Evolutionary conservation across 495 filamentous ascomycete species (phyloP).

Genomic region (Bacidia gigantensis): DNA sequence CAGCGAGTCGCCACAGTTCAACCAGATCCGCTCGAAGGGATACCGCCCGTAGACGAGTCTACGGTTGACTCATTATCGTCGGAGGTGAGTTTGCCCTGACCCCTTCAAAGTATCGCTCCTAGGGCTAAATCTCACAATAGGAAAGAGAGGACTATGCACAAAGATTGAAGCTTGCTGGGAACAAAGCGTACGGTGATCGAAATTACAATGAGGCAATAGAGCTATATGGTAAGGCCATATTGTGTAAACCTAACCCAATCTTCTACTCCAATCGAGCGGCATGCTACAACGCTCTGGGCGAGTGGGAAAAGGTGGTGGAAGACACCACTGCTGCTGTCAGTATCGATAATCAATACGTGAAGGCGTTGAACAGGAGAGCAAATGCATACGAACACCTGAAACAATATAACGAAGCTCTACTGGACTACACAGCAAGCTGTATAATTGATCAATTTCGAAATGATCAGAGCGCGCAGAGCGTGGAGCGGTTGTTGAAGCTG

Average conservation of each 20-base stretch:
- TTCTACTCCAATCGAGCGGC: constrained; percentile 98
- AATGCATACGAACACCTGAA: constrained; percentile 90
- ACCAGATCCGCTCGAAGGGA: constrained; percentile 49
- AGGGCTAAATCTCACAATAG: constrained; percentile 25
- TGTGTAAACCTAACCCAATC: constrained; percentile 94
- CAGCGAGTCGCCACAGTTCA: constrained; percentile 41
- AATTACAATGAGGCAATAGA: constrained; percentile 85
- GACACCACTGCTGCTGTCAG: constrained; percentile 89
- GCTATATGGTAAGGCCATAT: constrained; percentile 84
- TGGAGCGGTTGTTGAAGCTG: constrained; percentile 91
- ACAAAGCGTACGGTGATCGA: constrained; percentile 89
- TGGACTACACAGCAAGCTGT: constrained; percentile 97
- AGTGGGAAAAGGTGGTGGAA: constrained; percentile 95
- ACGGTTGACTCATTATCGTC: constrained; percentile 56
- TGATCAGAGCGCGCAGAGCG: constrained; percentile 69
- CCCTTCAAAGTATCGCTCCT: constrained; percentile 5
- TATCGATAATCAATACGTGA: constrained; percentile 90
- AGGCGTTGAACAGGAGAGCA: constrained; percentile 89
- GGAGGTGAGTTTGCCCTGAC: constrained; percentile 34
- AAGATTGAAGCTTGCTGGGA: constrained; percentile 87
- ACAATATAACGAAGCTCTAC: constrained; percentile 82
- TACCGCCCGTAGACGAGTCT: constrained; percentile 74
- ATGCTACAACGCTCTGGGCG: constrained; percentile 80
- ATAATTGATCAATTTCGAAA: constrained; percentile 96
- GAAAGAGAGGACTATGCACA: constrained; percentile 63